Evolutionary conservation across 768 basidiomycete species (phyloP), one percentile per base, ranked within the genome.

Genomic region (Leccinum broughii): DNA sequence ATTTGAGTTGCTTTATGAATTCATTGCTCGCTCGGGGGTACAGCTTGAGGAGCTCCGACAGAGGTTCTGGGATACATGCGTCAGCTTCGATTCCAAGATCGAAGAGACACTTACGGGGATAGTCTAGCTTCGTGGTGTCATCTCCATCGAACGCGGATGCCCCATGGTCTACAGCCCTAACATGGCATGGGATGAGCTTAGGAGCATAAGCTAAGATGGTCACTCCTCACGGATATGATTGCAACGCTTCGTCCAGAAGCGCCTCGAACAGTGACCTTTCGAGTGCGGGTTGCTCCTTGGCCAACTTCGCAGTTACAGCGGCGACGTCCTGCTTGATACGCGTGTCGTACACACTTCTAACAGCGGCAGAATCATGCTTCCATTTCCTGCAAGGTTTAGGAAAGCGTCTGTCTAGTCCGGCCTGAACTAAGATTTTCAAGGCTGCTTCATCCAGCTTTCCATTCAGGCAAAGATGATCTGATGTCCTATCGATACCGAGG

Each of bases 321-420:
- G 24, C 11, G 10, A 37, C 28, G 6, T 61, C 61, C 0, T 1
- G 32, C 6, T 0, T 41, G 5, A 0, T 5, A 0, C 1, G 6
- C 24, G 8, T 30, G 1, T 41, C 22, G 1, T 37, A 62, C 3
- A 8, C 51, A 5, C 3, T 58, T 9, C 9, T 54, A 8, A 66
- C 15, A 3, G 69, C 59, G 1, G 0, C 48, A 2, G 62, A 55
- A 0, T 66, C 60, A 0, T 69, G 58, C 22, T 57, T 63, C 75
- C 74, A 78, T 0, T 61, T 44, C 2, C 46, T 55, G 39, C 74
- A 73, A 9, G 56, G 55, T 1, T 22, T 41, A 3, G 58, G 65
- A 30, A 66, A 77, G 8, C 75, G 71, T 24, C 58, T 66, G 7
- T 58, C 49, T 0, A 80, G 69, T 1, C 77, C 79, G 2, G 53